Evolutionary conservation across 345 rosid genomes (phyloP).

Genomic region (Camelina neglecta): DNA sequence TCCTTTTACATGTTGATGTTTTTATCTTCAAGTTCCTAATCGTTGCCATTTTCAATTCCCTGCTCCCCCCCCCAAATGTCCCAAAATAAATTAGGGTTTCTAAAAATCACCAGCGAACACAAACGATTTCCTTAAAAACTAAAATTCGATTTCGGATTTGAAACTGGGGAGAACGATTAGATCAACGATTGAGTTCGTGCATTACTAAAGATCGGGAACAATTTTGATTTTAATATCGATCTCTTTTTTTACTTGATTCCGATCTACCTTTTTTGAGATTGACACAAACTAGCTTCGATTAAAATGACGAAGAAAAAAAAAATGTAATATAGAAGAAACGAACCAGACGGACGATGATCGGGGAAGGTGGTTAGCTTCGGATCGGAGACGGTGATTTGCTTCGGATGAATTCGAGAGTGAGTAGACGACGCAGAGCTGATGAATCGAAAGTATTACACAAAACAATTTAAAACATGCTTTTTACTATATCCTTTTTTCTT

Average conservation of each 20-base stretch:
- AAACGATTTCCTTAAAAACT: constrained; percentile 8
- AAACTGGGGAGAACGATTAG: background rate
- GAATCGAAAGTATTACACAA: background rate
- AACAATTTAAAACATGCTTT: too few species aligned
- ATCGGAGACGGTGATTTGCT: constrained; percentile 9
- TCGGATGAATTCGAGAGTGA: background rate
- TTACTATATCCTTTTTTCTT: too few species aligned
- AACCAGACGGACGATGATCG: constrained; percentile 29
- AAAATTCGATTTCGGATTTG: background rate
- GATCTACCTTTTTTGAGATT: constrained; percentile 9
- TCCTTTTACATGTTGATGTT: constrained; percentile 75
- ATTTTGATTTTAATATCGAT: background rate
- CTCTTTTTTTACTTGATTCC: background rate
- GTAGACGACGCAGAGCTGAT: background rate
- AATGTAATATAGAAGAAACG: background rate
- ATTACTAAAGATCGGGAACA: background rate
- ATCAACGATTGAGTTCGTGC: background rate
- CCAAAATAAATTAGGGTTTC: background rate
- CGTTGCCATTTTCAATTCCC: constrained; percentile 57
- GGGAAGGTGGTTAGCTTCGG: constrained; percentile 9
- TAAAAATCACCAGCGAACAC: background rate
- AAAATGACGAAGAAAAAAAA: background rate
- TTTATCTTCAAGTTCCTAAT: constrained; percentile 77
- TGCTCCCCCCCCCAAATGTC: background rate
- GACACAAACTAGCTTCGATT: constrained; percentile 1